A percentile compares a stretch with the other conserved stretches of the same genome.
These are phyloP conservation scores for Diaporthe citri DNA, from an alignment of 2,329 filamentous ascomycete genomes.

Conservation along the genomic window DNA sequence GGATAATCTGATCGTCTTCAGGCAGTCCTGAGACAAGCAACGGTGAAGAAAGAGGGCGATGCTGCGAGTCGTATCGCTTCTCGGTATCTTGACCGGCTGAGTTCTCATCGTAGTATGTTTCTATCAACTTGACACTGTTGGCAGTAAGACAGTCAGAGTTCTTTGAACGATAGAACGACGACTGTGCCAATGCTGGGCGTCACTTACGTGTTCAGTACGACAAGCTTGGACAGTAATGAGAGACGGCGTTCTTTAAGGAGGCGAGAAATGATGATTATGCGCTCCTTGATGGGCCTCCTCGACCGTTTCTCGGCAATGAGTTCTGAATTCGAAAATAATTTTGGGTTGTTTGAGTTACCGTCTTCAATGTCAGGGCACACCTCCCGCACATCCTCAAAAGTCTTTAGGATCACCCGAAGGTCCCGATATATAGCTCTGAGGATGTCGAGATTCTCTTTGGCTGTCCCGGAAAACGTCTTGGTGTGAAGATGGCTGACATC, in stretches of 20 bases:
- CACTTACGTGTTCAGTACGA: constrained; percentile 17
- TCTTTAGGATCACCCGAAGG: background rate
- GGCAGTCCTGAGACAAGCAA: background rate
- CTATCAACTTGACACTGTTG: background rate
- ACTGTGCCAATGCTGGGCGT: too few species aligned
- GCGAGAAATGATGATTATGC: background rate
- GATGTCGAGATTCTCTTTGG: background rate
- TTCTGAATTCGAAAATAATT: background rate
- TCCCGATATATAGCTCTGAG: background rate
- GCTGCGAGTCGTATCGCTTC: background rate
- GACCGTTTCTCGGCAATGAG: background rate
- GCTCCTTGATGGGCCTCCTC: constrained; percentile 2
- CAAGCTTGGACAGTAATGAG: constrained; percentile 13
- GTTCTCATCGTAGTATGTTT: background rate
- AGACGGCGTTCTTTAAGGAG: constrained; percentile 6
- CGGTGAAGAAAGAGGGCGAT: too few species aligned
- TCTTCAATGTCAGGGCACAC: background rate
- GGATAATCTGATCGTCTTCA: background rate
- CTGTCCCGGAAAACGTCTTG: constrained; percentile 8
- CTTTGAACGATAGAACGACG: background rate
- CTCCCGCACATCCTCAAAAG: background rate
- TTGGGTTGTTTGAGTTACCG: background rate
- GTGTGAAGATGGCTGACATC: background rate
- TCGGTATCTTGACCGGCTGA: background rate
- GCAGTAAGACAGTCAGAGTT: background rate